These are phyloP conservation scores for Graphilbum sp. DNA, from an alignment of 2,329 filamentous ascomycete genomes.

Conservation along the genomic window DNA sequence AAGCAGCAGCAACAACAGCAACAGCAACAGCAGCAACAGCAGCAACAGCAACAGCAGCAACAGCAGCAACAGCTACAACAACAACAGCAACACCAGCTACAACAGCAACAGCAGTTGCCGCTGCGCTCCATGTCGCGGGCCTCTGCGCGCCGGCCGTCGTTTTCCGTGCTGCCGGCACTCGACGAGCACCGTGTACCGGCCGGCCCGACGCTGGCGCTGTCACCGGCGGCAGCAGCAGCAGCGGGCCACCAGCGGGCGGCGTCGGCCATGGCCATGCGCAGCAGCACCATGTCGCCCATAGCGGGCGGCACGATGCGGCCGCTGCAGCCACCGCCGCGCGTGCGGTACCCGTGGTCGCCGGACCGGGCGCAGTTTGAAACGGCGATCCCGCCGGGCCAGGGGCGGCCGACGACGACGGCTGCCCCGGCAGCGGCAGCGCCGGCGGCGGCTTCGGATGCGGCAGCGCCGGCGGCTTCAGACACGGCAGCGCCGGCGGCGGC, in stretches of 20 bases:
- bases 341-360: constrained; percentile 39
- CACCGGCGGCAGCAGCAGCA: constrained; percentile 16
- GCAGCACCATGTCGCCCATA: background rate
- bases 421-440: background rate
- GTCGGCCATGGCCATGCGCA: constrained; percentile 4
- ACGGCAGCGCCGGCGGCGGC: constrained; percentile 10
- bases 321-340: constrained; percentile 35
- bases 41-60: constrained; percentile 11
- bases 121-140: constrained; percentile 35
- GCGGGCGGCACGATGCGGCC: constrained; percentile 15
- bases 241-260: constrained; percentile 10
- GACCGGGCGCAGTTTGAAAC: constrained; percentile 29
- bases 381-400: constrained; percentile 22
- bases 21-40: constrained; percentile 13
- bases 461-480: constrained; percentile 10
- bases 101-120: constrained; percentile 11
- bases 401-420: background rate
- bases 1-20: constrained; percentile 12
- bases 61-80: constrained; percentile 17
- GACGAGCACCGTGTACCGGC: constrained; percentile 37
- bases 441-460: constrained; percentile 6
- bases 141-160: constrained; percentile 48
- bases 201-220: constrained; percentile 1
- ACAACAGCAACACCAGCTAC: constrained; percentile 12
- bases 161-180: constrained; percentile 51